Evolutionary conservation across 495 filamentous ascomycete species (phyloP), one percentile per base, ranked within the genome.

Genomic region (Daldinia decipiens): DNA sequence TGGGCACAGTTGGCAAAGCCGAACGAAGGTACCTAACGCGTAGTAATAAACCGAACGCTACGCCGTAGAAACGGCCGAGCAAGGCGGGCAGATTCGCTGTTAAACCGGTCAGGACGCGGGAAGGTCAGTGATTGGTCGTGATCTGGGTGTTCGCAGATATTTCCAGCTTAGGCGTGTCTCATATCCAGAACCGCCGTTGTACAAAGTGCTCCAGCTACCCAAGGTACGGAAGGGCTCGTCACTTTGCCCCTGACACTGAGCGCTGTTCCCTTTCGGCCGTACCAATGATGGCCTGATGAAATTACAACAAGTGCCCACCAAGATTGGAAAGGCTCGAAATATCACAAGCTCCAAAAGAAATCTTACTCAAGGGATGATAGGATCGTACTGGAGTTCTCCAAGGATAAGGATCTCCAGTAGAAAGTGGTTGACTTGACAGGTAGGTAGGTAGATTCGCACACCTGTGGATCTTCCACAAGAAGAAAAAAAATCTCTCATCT

Each of bases 261-360:
- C 31, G 50, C 34, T 59, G 32, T 56, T 72, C 70, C 65, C 70
- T 68, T 72, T 73, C 70, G 70, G 70, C 70, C 65, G 70, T 73
- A 73, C 70, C 61, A 73, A 68, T 68, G 39, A 54, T 55, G 52
- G 26, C 54, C 56, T 68, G 60, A 38, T 65, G 51, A 73, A 68
- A 68, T 61, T 65, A 53, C 56, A 50, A 54, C 38, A 63, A n/a
- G 70, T 68, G 64, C 64, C 64, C 62, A 68, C 64, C 70, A 53
- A 53, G 54, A 56, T 43, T 12, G 24, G 50, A 51, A 40, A 51
- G 51, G 39, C 50, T 67, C 29, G 38, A 65, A n/a, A 51, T 72
- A 52, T 61, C 50, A 65, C 40, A 57, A 55, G 64, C 24, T 53
- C 21, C 21, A 21, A 53, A 53, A 34, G 36, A 45, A 40, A 36